Conservation (phyloP, 1,284 basidiomycete species). For the Coriolopsis trogii region DNA sequence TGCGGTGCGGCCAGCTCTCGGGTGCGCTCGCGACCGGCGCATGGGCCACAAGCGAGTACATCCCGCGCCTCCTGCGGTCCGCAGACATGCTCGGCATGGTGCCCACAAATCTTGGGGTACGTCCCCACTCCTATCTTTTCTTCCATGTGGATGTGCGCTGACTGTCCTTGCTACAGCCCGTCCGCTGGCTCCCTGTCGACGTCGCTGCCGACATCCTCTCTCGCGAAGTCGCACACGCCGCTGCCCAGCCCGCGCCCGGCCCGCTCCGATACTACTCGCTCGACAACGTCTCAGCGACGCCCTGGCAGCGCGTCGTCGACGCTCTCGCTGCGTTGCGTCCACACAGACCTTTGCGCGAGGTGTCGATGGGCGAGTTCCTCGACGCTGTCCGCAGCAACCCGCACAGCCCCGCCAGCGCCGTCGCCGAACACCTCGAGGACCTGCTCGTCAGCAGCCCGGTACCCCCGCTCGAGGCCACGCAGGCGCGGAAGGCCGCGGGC, state of each 20-base stretch:
- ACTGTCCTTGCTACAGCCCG: background rate
- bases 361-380: constrained; percentile 5
- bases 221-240: constrained; percentile 7
- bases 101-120: constrained; percentile 15
- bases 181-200: constrained; percentile 11
- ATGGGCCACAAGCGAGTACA: constrained; percentile 24
- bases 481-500: constrained; percentile 3
- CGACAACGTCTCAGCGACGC: constrained; percentile 2
- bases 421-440: constrained; percentile 7
- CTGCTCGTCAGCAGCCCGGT: constrained; percentile 3
- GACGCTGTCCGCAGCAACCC: constrained; percentile 1
- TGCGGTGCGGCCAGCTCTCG: constrained; percentile 26
- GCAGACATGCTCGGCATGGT: constrained; percentile 16
- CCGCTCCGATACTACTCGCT: constrained; percentile 7
- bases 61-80: constrained; percentile 23
- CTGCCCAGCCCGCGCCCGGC: background rate
- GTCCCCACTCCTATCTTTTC: background rate
- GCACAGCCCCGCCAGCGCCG: background rate
- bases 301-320: constrained; percentile 3
- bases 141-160: too few species aligned
- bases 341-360: background rate
- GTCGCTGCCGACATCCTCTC: constrained; percentile 9
- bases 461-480: constrained; percentile 1
- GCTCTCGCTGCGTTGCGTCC: background rate
- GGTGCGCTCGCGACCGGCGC: constrained; percentile 21